Percentiles rank a stretch among this genome's conserved stretches.
phyloP scores from a whole-genome alignment of 129 eudicot genomes.

The Cynara cardunculus region DNA sequence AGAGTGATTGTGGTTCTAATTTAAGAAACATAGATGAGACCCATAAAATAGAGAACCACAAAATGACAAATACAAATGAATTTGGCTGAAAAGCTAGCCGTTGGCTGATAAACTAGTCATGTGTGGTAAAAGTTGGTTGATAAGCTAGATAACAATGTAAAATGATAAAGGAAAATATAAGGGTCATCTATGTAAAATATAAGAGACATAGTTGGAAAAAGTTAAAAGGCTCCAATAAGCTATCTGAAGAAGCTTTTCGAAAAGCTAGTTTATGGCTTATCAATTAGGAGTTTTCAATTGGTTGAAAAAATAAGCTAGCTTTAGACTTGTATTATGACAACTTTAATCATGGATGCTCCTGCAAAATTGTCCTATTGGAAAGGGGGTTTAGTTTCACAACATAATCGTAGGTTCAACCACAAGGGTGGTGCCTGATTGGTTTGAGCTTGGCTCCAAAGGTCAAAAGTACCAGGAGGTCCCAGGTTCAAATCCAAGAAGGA shows the following conservation, averaged over 20 bases:
- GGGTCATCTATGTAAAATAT: not conserved
- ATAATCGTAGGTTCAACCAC: no score
- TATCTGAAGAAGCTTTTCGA: not conserved
- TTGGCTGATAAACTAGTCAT: not conserved
- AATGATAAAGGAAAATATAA: not conserved
- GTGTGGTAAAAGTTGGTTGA: not conserved
- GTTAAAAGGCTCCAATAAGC: not conserved
- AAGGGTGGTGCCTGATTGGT: no score
- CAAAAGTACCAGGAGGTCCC: no score
- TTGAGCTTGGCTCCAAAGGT: no score
- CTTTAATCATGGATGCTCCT: no score
- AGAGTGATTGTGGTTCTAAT: not conserved
- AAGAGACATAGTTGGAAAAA: not conserved
- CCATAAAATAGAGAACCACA: not conserved
- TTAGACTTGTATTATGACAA: no score
- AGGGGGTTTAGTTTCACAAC: no score
- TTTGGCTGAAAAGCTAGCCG: not conserved
- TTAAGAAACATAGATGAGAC: not conserved
- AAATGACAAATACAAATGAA: not conserved
- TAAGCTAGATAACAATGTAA: not conserved
- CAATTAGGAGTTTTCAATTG: no score
- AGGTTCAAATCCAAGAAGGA: no score
- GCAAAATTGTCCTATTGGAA: no score
- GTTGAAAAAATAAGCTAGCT: no score
- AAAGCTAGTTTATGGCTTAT: no score